A percentile compares a stretch with the other conserved stretches of the same genome.
phyloP scores from a whole-genome alignment of 2,329 filamentous ascomycete genomes.

The Coniochaeta sp. region DNA sequence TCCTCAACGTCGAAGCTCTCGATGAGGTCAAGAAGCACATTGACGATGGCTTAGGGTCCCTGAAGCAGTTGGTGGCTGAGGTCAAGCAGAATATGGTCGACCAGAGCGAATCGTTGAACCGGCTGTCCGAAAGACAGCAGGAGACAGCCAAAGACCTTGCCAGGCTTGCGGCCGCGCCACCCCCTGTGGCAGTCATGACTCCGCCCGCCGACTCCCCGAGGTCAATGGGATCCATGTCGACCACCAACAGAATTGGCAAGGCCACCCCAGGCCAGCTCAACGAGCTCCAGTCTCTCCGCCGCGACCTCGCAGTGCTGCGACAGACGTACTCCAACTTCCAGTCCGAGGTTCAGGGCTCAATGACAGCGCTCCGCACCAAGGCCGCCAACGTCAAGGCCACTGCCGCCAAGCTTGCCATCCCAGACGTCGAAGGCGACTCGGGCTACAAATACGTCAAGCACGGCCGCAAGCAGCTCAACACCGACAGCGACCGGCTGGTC shows the following conservation, averaged over 20 bases:
- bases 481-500: slow-evolving; percentile 86
- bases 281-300: slow-evolving; percentile 74
- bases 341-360: slow-evolving; percentile 79
- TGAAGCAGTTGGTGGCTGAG: slow-evolving; percentile 77
- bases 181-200: slow-evolving; percentile 24
- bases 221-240: slow-evolving; percentile 17
- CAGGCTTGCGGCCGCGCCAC: slow-evolving; percentile 39
- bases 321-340: slow-evolving; percentile 93
- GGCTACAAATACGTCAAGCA: slow-evolving; percentile 78
- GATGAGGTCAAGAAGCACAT: slow-evolving; percentile 97
- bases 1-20: slow-evolving; percentile 83
- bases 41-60: slow-evolving; percentile 77
- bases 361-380: slow-evolving; percentile 75
- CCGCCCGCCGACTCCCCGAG: slow-evolving; percentile 41
- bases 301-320: slow-evolving; percentile 82
- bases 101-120: slow-evolving; percentile 73
- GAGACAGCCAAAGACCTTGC: slow-evolving; percentile 85
- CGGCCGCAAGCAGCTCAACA: slow-evolving; percentile 79
- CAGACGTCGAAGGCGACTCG: slow-evolving; percentile 65
- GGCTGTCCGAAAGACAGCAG: slow-evolving; percentile 84
- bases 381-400: slow-evolving; percentile 72
- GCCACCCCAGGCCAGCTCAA: slow-evolving; percentile 56
- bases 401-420: slow-evolving; percentile 63
- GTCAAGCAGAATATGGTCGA: slow-evolving; percentile 78
- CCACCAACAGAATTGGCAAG: slow-evolving; percentile 24